phyloP scores from a whole-genome alignment of 805 yeast species.

The Lachancea meyersii region DNA sequence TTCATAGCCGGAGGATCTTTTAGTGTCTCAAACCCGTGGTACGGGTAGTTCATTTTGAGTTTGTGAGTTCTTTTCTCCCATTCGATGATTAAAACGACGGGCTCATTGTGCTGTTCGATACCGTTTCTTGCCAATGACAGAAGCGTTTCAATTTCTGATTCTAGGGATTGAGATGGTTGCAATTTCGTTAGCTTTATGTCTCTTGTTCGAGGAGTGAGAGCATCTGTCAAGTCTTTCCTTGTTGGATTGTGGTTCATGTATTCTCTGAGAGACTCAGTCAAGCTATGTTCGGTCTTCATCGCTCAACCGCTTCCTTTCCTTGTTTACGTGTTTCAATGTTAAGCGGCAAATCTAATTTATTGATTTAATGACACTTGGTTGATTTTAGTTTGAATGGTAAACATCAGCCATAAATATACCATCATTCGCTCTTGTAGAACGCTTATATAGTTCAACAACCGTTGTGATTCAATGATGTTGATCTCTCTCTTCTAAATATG shows the following conservation, averaged over 20 bases:
- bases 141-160: conserved; percentile 11
- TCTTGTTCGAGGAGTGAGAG: conserved; percentile 13
- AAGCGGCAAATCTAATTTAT: background rate
- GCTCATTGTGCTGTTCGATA: conserved; percentile 20
- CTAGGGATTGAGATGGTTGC: background rate
- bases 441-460: too few species aligned
- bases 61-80: background rate
- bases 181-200: conserved; percentile 1
- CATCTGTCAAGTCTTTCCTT: conserved; percentile 11
- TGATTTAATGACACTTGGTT: background rate
- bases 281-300: background rate
- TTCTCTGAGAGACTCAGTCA: background rate
- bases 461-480: too few species aligned
- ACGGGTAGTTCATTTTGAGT: conserved; percentile 11
- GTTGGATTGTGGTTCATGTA: conserved; percentile 1
- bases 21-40: conserved; percentile 2
- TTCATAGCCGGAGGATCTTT: conserved; percentile 3
- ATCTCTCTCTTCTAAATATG: conserved; percentile 32
- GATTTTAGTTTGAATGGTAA: background rate
- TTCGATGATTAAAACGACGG: conserved; percentile 9
- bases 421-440: background rate
- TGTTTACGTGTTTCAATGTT: background rate
- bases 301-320: background rate
- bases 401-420: background rate
- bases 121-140: conserved; percentile 18